phyloP scores from a whole-genome alignment of 1,284 basidiomycete genomes.

The Cryptococcus hybrid region DNA sequence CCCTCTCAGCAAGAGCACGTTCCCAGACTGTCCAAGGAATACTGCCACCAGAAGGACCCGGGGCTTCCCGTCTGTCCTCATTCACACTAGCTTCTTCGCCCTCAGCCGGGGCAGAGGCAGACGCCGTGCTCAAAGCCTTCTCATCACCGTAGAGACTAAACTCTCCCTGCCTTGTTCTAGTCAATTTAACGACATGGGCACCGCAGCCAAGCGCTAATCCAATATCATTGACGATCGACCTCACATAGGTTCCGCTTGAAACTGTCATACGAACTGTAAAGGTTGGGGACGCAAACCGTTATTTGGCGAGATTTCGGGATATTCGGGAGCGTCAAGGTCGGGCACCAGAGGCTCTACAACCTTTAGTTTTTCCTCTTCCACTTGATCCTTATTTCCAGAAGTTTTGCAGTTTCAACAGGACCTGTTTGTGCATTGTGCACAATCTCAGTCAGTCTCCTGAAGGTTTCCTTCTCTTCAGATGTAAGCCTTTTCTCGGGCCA shows the following conservation, averaged over 20 bases:
- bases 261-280: conserved; percentile 89
- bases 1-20: conserved; percentile 56
- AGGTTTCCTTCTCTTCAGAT: conserved; percentile 65
- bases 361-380: conserved; percentile 45
- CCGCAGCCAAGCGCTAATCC: conserved; percentile 76
- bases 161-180: conserved; percentile 76
- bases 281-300: conserved; percentile 60
- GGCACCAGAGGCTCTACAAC: conserved; percentile 39
- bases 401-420: neutral
- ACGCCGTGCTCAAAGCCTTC: neutral
- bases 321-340: conserved; percentile 29
- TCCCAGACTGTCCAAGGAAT: conserved; percentile 78
- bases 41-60: conserved; percentile 52
- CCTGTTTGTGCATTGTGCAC: conserved; percentile 36
- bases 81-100: neutral
- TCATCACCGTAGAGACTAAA: conserved; percentile 59
- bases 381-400: conserved; percentile 17
- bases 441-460: conserved; percentile 60
- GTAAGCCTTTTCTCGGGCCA: conserved; percentile 73
- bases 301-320: conserved; percentile 49
- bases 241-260: conserved; percentile 94
- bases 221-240: conserved; percentile 87
- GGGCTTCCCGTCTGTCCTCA: neutral
- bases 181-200: conserved; percentile 86
- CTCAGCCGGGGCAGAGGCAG: neutral